phyloP scores from a whole-genome alignment of 2,329 filamentous ascomycete species.

The Reticulascus tulasneorum region DNA sequence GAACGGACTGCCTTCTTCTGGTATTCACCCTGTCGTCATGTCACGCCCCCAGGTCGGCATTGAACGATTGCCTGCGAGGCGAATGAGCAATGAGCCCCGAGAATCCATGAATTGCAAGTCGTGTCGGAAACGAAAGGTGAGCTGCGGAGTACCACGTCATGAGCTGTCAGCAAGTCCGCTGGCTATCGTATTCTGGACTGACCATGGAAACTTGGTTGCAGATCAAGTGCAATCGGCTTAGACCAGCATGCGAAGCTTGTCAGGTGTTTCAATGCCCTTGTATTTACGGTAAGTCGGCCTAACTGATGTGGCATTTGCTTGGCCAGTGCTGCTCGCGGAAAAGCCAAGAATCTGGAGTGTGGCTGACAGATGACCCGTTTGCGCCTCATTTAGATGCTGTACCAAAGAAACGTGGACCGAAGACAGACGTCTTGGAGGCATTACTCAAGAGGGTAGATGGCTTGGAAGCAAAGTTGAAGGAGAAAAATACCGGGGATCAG shows the following conservation, averaged over 20 bases:
- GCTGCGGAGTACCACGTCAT: too few species aligned
- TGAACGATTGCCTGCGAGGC: conserved; percentile 69
- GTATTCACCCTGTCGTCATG: conserved; percentile 51
- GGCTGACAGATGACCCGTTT: conserved; percentile 2
- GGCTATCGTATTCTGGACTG: too few species aligned
- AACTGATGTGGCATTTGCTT: too few species aligned
- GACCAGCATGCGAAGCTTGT: conserved; percentile 83
- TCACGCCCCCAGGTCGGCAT: conserved; percentile 77
- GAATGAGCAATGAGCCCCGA: conserved; percentile 69
- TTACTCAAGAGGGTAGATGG: conserved; percentile 81
- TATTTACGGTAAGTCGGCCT: conserved; percentile 66
- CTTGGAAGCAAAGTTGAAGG: conserved; percentile 73
- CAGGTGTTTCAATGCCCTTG: conserved; percentile 86
- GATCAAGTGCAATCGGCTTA: conserved; percentile 89
- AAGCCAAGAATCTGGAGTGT: not conserved
- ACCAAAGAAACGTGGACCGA: conserved; percentile 84
- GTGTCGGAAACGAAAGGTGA: conserved; percentile 85
- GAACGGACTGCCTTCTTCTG: conserved; percentile 37
- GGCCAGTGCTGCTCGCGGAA: not conserved
- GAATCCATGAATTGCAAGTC: conserved; percentile 97
- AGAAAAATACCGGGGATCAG: conserved; percentile 48
- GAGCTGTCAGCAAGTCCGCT: too few species aligned
- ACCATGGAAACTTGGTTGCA: too few species aligned
- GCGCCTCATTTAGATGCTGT: conserved; percentile 62
- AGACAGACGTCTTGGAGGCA: conserved; percentile 84